Evolutionary conservation across 129 eudicot species (phyloP), one percentile per base, ranked within the genome.

Genomic region (Helianthus tuberosus): DNA sequence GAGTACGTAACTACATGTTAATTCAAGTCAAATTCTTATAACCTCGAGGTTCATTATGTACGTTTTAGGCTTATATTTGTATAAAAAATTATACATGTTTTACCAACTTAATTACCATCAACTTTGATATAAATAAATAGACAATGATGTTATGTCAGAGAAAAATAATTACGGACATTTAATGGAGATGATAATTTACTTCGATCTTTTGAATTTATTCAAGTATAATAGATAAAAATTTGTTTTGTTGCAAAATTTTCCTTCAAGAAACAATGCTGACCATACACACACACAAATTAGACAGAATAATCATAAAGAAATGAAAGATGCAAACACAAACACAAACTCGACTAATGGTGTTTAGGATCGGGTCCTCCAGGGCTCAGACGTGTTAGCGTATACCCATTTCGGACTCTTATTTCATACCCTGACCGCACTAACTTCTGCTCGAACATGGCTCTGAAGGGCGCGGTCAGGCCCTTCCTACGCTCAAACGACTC

Each of bases 341-440:
- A 11, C 35, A 4, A 13, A 17, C 64, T 5, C 13, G 5, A 43
- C 71, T 48, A 78, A 71, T 78, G 82, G 59, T 78, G 82, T 64
- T 71, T 78, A 51, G 77, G 82, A 63, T 71, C 82, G 5, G 82
- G 77, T 71, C 82, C 82, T 62, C 73, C 82, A 3, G 82, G 82
- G 77, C 77, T 78, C 8, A 78, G 9, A 43, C 82, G 77, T 27
- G 66, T 51, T 15, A 66, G 82, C 0, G 13, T 46, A 61, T 77
- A 77, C 9, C 23, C n/a, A 5, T 32, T 77, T 69, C 63, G 64
- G 7, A 57, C 69, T 57, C 27, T 58, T 5, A 69, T 68, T 20
- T 41, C 38, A 52, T 49, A 51, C 27, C 48, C 66, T 49, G 9
- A 50, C 6, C 47, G 25, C 72, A n/a, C 66, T 72, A 62, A 41